Evolutionary conservation across 1,139 yeast genomes (phyloP), one percentile per base, ranked within the genome.

Genomic region (Ogataea hybrid): DNA sequence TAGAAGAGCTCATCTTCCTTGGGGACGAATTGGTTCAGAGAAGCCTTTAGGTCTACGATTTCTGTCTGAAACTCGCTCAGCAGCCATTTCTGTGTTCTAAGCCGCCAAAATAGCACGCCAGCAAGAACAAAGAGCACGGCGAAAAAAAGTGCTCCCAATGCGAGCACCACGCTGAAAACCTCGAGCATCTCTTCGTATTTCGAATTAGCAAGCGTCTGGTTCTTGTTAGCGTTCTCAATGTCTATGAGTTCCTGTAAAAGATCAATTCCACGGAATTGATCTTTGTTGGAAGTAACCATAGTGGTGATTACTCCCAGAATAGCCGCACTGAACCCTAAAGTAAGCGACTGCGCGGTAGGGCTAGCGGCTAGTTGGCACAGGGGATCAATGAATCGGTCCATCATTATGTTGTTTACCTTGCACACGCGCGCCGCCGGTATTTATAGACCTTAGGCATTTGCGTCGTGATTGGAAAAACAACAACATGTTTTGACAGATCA

Each of bases 321-420:
- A 6, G 52, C 50, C 7, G 50, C 49, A 14, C 50, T 42, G 18
- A 47, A 35, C 3, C 52, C 52, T 10, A 49, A 22, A 1, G 49
- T 42, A 11, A 49, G 35, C 2, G 47, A 43, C 30, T 49, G 49
- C 4, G 47, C 44, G 2, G 47, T 33, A 2, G 49, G 50, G 21
- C 35, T 43, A 1, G 49, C 21, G 0, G 38, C 39, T 17, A 49
- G 20, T 11, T 29, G 23, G 16, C 39, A 12, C 6, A 44, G 11
- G 1, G 44, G 29, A 9, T 20, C 46, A 15, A 25, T 10, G 7
- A 40, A 17, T 7, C 44, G 40, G 6, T 37, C 43, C n/a, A 30
- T 11, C 9, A 42, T 11, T 15, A n/a, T 10, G 12, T 23, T 23
- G 27, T 11, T 23, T 23, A 11, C 6, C n/a, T 5, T 5, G 27